Base-by-base conservation (phyloP, 2,329 filamentous ascomycete genomes). In the Penicillium polonicum region DNA sequence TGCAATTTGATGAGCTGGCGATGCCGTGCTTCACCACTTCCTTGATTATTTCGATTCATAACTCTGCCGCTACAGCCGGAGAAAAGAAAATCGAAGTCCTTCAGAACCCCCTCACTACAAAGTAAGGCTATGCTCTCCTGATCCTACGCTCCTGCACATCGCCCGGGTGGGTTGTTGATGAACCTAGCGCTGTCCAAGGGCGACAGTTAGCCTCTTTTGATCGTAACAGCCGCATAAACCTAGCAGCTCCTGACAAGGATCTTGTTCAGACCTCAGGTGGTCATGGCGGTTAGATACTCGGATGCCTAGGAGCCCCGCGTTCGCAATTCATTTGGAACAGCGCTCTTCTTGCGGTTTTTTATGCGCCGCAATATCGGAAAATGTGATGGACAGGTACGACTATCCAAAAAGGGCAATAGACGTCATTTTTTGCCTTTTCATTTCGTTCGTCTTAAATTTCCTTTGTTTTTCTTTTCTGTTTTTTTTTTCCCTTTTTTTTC, bases 1-100 rank as follows among this genome's bases (percentile, higher is more conserved):
- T 61, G 39, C 21, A 27, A 58, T 31, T 50, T 62, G 58, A 65
- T 66, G 64, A 57, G 60, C 51, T 66, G 64, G 59, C 60, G 52
- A 58, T 59, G 62, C 54, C 46, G 58, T 63, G 58, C 53, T 60
- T 61, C 52, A 59, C 36, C 25, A 25, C 56, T 64, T 61, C 52
- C 60, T 51, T 62, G 62, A 59, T 65, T 63, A 50, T 36, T 23
- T 58, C 21, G 8, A 33, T 41, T 33, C 50, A 55, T 35, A 29
- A 35, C n/a, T 23, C 46, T 44, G 39, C 57, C 55, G 57, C 55
- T 38, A 58, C 41, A 59, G 48, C 59, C 62, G 58, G 52, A 35
- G 31, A 27, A 44, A 49, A 51, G 43, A 51, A 21, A 31, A 9
- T 9, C 5, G 31, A 29, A 19, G 7, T 39, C 38, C 38, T 29